Evolutionary conservation across 2,329 filamentous ascomycete species (phyloP).

Genomic region (Cercospora sp.): DNA sequence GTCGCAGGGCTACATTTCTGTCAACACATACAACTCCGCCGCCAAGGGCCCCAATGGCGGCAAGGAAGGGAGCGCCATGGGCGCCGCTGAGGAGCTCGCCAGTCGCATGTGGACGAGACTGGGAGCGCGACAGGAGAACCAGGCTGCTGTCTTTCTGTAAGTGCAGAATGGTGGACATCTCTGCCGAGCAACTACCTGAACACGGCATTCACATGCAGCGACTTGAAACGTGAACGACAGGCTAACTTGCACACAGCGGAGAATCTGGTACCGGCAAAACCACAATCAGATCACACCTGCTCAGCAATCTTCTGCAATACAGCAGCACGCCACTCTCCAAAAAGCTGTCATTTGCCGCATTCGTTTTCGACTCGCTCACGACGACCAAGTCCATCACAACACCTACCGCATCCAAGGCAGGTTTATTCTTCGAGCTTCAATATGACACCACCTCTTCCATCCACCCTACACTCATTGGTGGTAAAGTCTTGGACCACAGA

Average conservation of each 20-base stretch:
- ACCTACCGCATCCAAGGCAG: constrained; percentile 91
- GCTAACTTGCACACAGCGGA: constrained; percentile 59
- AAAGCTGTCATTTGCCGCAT: constrained; percentile 89
- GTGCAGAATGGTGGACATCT: constrained; percentile 42
- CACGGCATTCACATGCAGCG: neutral
- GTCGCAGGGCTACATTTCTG: constrained; percentile 83
- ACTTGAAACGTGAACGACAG: neutral
- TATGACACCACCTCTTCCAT: constrained; percentile 87
- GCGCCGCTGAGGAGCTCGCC: constrained; percentile 88
- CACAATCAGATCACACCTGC: constrained; percentile 83
- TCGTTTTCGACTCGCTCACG: constrained; percentile 93
- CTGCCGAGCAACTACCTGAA: neutral
- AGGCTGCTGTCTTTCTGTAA: constrained; percentile 89
- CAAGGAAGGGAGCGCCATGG: constrained; percentile 89
- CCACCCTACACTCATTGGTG: constrained; percentile 85
- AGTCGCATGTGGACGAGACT: constrained; percentile 81
- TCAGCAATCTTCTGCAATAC: constrained; percentile 82
- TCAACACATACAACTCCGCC: constrained; percentile 94
- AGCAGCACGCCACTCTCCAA: constrained; percentile 90
- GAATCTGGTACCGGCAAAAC: constrained; percentile 97
- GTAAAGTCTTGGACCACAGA: constrained; percentile 90
- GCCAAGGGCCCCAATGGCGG: constrained; percentile 85
- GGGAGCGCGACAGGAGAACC: constrained; percentile 86
- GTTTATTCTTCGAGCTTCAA: constrained; percentile 92
- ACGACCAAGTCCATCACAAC: constrained; percentile 97